These are phyloP conservation scores for Citrus australasica DNA, from an alignment of 345 rosid species.

Conservation along the genomic window DNA sequence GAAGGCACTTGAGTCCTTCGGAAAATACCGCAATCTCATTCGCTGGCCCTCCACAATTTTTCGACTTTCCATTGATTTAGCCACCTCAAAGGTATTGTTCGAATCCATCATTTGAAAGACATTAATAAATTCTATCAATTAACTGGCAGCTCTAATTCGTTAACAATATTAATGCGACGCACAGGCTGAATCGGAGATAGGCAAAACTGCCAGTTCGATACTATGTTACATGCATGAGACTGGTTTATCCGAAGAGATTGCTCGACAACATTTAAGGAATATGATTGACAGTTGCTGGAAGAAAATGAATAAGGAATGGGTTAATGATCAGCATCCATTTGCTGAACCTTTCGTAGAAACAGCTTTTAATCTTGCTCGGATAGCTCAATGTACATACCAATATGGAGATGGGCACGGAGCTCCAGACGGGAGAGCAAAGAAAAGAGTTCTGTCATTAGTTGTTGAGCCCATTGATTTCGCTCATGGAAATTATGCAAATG, in stretches of 20 bases:
- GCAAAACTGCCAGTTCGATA: slow-evolving; percentile 30
- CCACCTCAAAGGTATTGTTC: slow-evolving; percentile 37
- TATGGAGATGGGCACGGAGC: slow-evolving; percentile 43
- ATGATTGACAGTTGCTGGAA: slow-evolving; percentile 35
- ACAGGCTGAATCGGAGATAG: slow-evolving; percentile 41
- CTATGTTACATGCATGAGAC: slow-evolving; percentile 32
- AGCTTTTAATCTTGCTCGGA: slow-evolving; percentile 30
- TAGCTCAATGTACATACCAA: slow-evolving; percentile 29
- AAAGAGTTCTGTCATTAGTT: slow-evolving; percentile 23
- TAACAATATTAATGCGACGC: not conserved
- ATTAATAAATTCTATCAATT: too few relatives aligned
- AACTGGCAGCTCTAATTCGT: too few relatives aligned
- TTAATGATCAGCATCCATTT: slow-evolving; percentile 4
- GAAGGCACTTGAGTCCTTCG: slow-evolving; percentile 18
- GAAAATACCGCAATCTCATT: slow-evolving; percentile 25
- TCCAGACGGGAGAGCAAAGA: slow-evolving; percentile 23
- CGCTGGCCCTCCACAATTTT: slow-evolving; percentile 34
- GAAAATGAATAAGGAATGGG: slow-evolving; percentile 26
- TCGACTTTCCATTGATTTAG: slow-evolving; percentile 41
- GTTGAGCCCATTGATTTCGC: slow-evolving; percentile 23
- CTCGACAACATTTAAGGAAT: slow-evolving; percentile 19
- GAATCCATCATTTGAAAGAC: too few relatives aligned
- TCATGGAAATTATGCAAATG: not conserved
- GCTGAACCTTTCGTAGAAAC: slow-evolving; percentile 15
- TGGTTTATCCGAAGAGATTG: slow-evolving; percentile 25